Conservation (phyloP, 2,329 filamentous ascomycete species). For the Pseudogymnoascus sp. region DNA sequence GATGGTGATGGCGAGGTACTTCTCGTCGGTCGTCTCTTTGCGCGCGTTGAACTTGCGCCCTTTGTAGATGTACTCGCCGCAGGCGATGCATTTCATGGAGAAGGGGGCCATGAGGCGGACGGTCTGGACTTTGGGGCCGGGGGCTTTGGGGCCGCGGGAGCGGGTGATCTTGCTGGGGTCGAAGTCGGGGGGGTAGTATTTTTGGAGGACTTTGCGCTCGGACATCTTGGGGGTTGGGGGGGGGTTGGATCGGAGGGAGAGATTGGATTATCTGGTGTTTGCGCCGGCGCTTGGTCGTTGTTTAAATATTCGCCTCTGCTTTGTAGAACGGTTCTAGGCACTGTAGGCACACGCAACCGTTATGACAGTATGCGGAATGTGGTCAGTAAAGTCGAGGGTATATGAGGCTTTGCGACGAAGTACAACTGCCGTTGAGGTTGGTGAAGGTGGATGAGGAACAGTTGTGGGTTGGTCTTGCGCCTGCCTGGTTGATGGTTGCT, state of each 20-base stretch:
- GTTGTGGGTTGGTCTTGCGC: not conserved
- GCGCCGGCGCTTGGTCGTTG: not conserved
- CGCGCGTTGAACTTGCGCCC: conserved; percentile 92
- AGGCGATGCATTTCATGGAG: conserved; percentile 62
- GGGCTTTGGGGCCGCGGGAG: conserved; percentile 58
- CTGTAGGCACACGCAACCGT: not conserved
- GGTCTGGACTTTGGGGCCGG: conserved; percentile 72
- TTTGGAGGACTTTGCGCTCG: conserved; percentile 70
- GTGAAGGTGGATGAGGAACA: not conserved
- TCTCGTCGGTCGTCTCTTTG: conserved; percentile 86
- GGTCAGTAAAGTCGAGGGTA: too few relatives aligned
- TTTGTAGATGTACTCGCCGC: conserved; percentile 80
- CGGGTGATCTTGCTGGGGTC: conserved; percentile 75
- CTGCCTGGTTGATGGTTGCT: not conserved
- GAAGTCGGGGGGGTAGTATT: conserved; percentile 71
- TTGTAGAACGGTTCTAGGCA: not conserved
- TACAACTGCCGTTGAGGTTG: not conserved
- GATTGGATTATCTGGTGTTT: not conserved
- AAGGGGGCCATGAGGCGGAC: conserved; percentile 89
- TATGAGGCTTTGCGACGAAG: not conserved
- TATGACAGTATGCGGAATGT: not conserved
- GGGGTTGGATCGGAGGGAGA: not conserved
- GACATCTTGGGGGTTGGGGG: conserved; percentile 49
- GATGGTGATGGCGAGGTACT: conserved; percentile 80
- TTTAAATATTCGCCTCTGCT: not conserved